Evolutionary conservation across 164 flowering plant species (phyloP), one percentile per base, ranked within the genome.

Genomic region (Magnolia sinica): DNA sequence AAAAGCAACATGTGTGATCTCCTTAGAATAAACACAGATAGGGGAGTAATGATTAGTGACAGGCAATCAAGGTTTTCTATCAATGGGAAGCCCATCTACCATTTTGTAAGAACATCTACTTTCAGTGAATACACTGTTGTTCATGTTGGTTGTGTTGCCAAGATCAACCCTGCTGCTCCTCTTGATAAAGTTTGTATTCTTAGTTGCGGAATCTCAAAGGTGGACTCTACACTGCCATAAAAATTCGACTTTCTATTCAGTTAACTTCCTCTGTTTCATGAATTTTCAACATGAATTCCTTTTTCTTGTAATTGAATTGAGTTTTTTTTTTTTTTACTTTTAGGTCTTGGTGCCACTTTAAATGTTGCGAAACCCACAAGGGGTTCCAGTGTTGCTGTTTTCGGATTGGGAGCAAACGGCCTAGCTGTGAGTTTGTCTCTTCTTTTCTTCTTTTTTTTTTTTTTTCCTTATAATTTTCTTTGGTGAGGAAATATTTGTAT

Each of bases 381-480:
- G 76, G 95, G 96, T 31, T 86, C 88, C 2, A 76, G 89, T 0
- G 92, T 91, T 14, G 98, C 95, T 65, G 66, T 93, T 14, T 93
- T 93, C 69, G 94, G 97, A 65, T 75, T 93, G 51, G 97, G 94
- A 68, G 96, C 96, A 50, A 96, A 91, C 0, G 96, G 98, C 31
- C 92, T 92, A 70, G 94, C 90, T 50, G 94, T 93, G 76, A 88
- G 2, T 27, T 27, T 27, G 2, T 27, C 29, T 27, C 29, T 27
- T 27, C 29, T 27, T 91, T 81, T 20, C 29, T 27, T 19, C 49
- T n/a, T 13, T 16, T 14, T 10, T 37, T 23, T 14, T n/a, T 23
- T 10, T 37, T 23, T 14, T n/a, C 16, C 23, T 55, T 11, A 2
- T 55, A 11, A 8, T 55, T 16, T 55, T 55, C 61, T 55, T 3